Conservation (phyloP, 2,329 filamentous ascomycete species). For the Xylariales sp. region DNA sequence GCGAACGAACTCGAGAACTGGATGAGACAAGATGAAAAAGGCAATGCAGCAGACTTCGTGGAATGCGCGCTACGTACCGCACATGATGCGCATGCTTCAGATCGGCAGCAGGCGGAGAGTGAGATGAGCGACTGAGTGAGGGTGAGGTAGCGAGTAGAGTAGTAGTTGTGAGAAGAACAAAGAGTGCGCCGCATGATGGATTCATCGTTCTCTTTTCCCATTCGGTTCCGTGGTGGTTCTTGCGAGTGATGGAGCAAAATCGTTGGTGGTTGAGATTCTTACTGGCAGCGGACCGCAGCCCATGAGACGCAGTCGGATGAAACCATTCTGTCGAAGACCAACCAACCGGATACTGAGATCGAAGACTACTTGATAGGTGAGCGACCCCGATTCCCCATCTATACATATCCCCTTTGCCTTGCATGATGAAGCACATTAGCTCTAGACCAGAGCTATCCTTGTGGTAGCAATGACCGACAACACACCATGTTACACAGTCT, state of each 20-base stretch:
- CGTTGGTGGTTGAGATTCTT: too few species aligned
- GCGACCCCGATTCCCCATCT: too few species aligned
- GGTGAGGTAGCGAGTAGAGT: not conserved
- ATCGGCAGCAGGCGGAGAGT: not conserved
- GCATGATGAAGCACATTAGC: constrained; percentile 12
- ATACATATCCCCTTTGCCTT: constrained; percentile 1
- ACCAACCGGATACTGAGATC: too few species aligned
- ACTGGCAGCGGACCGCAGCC: too few species aligned
- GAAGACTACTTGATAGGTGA: too few species aligned
- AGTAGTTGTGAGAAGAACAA: not conserved
- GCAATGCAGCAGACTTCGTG: constrained; percentile 5
- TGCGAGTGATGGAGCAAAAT: too few species aligned
- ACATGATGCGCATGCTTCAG: not conserved
- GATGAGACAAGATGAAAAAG: constrained; percentile 3
- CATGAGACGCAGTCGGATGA: too few species aligned
- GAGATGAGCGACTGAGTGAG: not conserved
- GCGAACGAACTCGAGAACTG: constrained; percentile 3
- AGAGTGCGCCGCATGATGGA: not conserved
- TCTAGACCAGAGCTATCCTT: constrained; percentile 12
- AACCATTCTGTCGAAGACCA: too few species aligned
- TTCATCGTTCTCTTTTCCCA: not conserved
- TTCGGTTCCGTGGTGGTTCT: not conserved
- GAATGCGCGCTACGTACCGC: constrained; percentile 1
- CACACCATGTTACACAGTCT: constrained; percentile 14
- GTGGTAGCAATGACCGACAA: constrained; percentile 11